These are phyloP conservation scores for Barnettozyma hawaiiensis DNA, from an alignment of 1,139 yeast species.

Conservation along the genomic window DNA sequence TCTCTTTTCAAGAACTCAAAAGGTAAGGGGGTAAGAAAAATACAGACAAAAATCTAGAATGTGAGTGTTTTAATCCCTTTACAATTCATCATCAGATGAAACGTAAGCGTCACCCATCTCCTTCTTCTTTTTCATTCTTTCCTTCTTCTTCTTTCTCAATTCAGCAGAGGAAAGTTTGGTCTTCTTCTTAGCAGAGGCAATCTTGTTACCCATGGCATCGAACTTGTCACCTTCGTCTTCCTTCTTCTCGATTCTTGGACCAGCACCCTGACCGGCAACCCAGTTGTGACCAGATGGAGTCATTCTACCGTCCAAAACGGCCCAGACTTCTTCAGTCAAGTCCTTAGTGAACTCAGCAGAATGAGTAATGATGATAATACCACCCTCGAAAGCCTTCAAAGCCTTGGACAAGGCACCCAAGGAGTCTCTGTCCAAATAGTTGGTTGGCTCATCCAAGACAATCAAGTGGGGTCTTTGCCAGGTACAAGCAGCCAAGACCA, in stretches of 20 bases:
- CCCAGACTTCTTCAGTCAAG: constrained; percentile 99
- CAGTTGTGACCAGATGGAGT: constrained; percentile 99
- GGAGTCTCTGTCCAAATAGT: constrained; percentile 98
- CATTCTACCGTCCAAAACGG: constrained; percentile 96
- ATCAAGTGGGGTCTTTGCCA: constrained; percentile 99
- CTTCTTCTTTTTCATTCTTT: constrained; percentile 99
- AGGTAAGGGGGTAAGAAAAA: background rate
- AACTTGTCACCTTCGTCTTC: constrained; percentile 96
- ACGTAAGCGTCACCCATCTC: constrained; percentile 98
- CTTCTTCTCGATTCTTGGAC: constrained; percentile 98
- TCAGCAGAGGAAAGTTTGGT: constrained; percentile 97
- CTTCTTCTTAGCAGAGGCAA: constrained; percentile 94
- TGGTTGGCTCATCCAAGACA: constrained; percentile 98
- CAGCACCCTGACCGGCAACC: constrained; percentile 99
- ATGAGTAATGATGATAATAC: constrained; percentile 99
- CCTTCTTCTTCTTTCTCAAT: constrained; percentile 99
- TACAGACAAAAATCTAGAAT: constrained; percentile 4
- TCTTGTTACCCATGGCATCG: constrained; percentile 99
- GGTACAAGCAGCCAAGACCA: constrained; percentile 99
- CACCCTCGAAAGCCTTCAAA: constrained; percentile 97
- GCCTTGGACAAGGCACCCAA: constrained; percentile 99
- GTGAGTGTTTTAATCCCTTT: constrained; percentile 1
- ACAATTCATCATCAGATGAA: constrained; percentile 79
- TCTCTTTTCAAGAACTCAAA: constrained; percentile 1
- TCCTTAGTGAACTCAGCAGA: constrained; percentile 99